Evolutionary conservation across 306 rosid genomes (phyloP).

Genomic region (Pyrus bretschneideri): DNA sequence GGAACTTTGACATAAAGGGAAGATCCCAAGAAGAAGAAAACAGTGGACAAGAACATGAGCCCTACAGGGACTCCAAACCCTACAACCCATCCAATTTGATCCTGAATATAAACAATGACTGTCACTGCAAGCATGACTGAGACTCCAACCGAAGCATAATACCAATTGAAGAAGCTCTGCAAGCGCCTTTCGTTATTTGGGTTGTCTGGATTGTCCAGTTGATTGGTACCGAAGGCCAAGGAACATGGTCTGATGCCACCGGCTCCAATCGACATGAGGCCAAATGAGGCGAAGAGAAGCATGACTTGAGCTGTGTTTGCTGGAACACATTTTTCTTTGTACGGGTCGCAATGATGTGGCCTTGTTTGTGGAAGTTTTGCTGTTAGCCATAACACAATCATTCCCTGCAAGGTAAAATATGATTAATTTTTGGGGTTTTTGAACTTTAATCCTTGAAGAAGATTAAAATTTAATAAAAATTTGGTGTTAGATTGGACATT

Average conservation of each 20-base stretch:
- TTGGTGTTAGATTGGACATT: too few species aligned
- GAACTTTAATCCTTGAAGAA: too few species aligned
- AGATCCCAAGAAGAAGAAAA: conserved; percentile 60
- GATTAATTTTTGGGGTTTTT: too few species aligned
- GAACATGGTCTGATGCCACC: conserved; percentile 81
- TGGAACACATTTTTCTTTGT: conserved; percentile 21
- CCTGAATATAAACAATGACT: conserved; percentile 62
- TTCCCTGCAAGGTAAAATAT: conserved; percentile 37
- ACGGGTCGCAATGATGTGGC: conserved; percentile 38
- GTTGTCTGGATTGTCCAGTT: conserved; percentile 40
- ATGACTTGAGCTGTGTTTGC: conserved; percentile 32
- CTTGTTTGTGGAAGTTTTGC: conserved; percentile 55
- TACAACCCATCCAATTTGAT: conserved; percentile 45
- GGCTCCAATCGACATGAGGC: conserved; percentile 64
- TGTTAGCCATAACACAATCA: conserved; percentile 52
- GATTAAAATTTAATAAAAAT: too few species aligned
- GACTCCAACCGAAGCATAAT: conserved; percentile 62
- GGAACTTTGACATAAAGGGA: conserved; percentile 31
- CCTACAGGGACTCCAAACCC: conserved; percentile 70
- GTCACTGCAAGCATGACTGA: conserved; percentile 41
- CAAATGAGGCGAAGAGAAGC: conserved; percentile 43
- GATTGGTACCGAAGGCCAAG: conserved; percentile 72
- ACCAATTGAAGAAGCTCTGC: conserved; percentile 78
- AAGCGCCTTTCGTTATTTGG: conserved; percentile 32
- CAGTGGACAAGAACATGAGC: conserved; percentile 49